Conservation (phyloP, 345 rosid genomes). For the Eucalyptus urophylla region DNA sequence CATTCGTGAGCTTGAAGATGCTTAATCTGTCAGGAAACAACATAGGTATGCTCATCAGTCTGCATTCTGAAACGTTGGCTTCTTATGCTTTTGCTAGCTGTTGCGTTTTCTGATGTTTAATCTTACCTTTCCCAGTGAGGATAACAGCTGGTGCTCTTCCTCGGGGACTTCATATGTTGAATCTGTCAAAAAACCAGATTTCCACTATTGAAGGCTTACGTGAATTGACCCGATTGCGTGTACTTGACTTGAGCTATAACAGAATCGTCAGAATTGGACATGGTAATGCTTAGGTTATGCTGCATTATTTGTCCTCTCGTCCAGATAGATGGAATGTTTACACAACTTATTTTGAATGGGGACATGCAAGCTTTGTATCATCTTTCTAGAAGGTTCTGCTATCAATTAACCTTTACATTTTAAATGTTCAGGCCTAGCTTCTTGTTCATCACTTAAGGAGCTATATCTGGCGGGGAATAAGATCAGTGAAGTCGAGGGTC, state of each 20-base stretch:
- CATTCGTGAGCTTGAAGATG: slow-evolving; percentile 62
- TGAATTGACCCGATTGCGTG: slow-evolving; percentile 85
- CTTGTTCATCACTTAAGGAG: slow-evolving; percentile 91
- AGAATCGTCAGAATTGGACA: slow-evolving; percentile 78
- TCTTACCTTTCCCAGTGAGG: slow-evolving; percentile 30
- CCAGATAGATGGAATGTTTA: background rate
- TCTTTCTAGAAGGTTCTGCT: background rate
- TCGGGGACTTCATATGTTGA: slow-evolving; percentile 73
- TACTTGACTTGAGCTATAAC: slow-evolving; percentile 90
- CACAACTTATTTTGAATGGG: background rate
- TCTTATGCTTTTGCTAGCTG: background rate
- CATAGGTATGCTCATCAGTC: slow-evolving; percentile 40
- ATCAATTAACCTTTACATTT: background rate
- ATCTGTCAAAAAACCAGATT: slow-evolving; percentile 74
- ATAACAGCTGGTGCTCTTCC: slow-evolving; percentile 89
- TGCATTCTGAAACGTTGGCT: background rate
- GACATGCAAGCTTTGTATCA: background rate
- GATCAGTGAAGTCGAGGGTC: slow-evolving; percentile 91
- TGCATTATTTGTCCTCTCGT: background rate
- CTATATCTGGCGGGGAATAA: slow-evolving; percentile 90
- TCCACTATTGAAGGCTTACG: slow-evolving; percentile 86
- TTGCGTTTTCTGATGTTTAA: background rate
- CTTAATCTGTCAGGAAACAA: slow-evolving; percentile 87
- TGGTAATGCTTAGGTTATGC: slow-evolving; percentile 25
- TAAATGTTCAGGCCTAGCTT: slow-evolving; percentile 58